Conservation (phyloP, 306 rosid genomes). For the Rosa multiflora region DNA sequence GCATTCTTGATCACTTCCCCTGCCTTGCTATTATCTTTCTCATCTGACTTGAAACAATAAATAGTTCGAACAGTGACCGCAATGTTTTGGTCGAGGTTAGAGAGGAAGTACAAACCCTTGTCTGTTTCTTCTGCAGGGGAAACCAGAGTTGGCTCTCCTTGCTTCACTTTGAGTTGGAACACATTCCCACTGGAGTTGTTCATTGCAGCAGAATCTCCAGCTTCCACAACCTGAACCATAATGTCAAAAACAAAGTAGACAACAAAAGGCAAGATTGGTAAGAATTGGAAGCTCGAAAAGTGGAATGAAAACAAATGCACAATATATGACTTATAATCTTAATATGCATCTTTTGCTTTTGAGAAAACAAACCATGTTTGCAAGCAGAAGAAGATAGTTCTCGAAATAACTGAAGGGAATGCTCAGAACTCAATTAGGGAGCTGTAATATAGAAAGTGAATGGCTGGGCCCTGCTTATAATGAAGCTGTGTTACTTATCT, state of each 20-base stretch:
- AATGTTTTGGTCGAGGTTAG: constrained; percentile 74
- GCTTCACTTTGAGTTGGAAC: constrained; percentile 36
- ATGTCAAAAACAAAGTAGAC: neutral
- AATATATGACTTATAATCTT: neutral
- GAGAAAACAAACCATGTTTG: constrained; percentile 22
- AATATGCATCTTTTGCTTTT: neutral
- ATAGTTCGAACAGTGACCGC: constrained; percentile 61
- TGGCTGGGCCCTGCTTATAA: neutral
- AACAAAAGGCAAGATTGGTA: constrained; percentile 1
- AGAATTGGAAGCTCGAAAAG: neutral
- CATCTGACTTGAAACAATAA: constrained; percentile 55
- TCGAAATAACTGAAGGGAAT: neutral
- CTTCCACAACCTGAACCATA: constrained; percentile 19
- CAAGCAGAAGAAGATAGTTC: neutral
- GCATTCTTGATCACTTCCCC: constrained; percentile 47
- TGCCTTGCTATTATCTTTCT: constrained; percentile 53
- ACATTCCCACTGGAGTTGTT: constrained; percentile 12
- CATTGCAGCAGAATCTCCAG: constrained; percentile 34
- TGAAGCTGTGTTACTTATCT: neutral
- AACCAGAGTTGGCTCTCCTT: constrained; percentile 55
- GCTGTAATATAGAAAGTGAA: constrained; percentile 30
- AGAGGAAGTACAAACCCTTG: constrained; percentile 58
- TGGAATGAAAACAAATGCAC: neutral
- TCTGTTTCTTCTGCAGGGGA: constrained; percentile 53
- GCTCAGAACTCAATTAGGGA: constrained; percentile 15